Base-by-base conservation (phyloP, 495 filamentous ascomycete genomes). In the Talaromyces proteolyticus region DNA sequence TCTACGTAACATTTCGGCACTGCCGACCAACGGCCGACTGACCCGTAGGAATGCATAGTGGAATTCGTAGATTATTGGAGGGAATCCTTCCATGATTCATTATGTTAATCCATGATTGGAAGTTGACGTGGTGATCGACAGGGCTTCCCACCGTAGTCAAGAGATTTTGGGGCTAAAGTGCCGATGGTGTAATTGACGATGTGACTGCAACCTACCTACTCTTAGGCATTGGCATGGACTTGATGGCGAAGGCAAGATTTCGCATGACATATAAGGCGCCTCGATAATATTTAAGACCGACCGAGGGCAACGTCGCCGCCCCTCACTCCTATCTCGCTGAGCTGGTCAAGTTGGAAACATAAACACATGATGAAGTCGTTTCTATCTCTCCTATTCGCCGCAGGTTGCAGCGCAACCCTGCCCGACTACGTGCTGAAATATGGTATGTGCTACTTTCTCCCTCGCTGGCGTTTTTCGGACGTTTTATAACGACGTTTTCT, bases 391-490 rank as follows among this genome's bases (percentile, higher is more conserved):
- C 12, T 45, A 4, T 17, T 45, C n/a, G 43, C 22, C 12, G 24
- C 16, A 45, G 24, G 43, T 10, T 10, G 43, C 19, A 49, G 49
- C 10, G 49, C 42, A 11, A 36, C 41, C 16, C 47, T 64, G 44
- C 63, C 63, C 0, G 53, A 54, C 48, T 66, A 65, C 57, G 60
- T 65, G 10, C 53, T 59, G 21, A 57, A 57, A n/a, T 65, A 60
- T 23, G 64, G 57, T 65, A 23, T 46, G 42, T 22, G 4, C 6
- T 7, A 10, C 41, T 36, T 14, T 36, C 29, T 36, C 14, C 40
- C 3, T 42, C n/a, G 2, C 18, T 21, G 38, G 4, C 4, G 7
- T 41, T 19, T 18, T 16, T 14, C 11, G 23, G 16, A 7, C 38
- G 4, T 21, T 22, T 1, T 12, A 42, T 10, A 34, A 19, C 17